Base-by-base conservation (phyloP, 2,329 filamentous ascomycete species). In the Chrysoporthe puriensis region DNA sequence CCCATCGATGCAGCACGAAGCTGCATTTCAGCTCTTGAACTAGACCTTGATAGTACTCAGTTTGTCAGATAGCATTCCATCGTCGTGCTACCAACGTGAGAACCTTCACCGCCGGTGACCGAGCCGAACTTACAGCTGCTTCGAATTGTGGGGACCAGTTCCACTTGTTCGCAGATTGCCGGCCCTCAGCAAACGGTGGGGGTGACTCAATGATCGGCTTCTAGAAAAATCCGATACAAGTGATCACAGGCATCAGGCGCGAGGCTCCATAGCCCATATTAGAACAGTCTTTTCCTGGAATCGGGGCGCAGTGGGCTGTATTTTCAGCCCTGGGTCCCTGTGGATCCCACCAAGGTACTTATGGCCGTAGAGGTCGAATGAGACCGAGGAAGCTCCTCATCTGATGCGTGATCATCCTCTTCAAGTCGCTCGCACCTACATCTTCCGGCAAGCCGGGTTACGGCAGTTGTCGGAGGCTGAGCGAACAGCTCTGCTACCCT, bases 121-220 rank as follows among this genome's bases (percentile, higher is more conserved):
- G 48, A 52, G 48, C 8, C 9, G 11, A 34, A 63, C 61, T 32
- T 2, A 34, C 61, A n/a, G 61, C 42, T 32, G 32, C 61, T 62
- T 16, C 21, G 42, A 50, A 26, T 8, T 43, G 36, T 43, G 48
- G 50, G 21, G 36, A 43, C 26, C 5, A 46, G 48, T 26, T 43
- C 62, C 62, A 63, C 62, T 56, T 46, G n/a, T 32, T 63, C 62
- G 62, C 48, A 54, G 62, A 63, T 63, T 63, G 62, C 62, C 62
- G 62, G 62, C 16, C 62, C 21, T 63, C 48, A 54, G 14, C 6
- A 42, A 63, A 9, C 26, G 14, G 61, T 40, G 26, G 32, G 26
- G 46, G 32, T 52, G 21, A 26, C 61, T 52, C 6, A 16, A 50
- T 40, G 61, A 50, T 54, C 61, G 36, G 13, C 21, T 48, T 48